Base-by-base conservation (phyloP, 129 eudicot genomes). In the Escallonia rubra region DNA sequence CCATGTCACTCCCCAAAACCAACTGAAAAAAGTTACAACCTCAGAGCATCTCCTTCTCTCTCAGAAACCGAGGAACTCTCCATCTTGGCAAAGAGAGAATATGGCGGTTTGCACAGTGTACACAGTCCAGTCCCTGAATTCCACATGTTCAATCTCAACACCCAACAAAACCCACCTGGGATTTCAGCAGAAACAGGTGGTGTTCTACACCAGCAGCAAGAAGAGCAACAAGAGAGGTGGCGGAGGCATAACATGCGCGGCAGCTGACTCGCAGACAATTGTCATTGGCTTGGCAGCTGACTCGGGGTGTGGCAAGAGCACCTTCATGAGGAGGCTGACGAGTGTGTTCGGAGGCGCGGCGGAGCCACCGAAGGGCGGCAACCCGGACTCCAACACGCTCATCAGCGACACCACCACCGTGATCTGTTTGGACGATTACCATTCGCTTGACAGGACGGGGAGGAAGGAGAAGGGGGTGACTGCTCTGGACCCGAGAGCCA, bases 321-420 rank as follows among this genome's bases (percentile, higher is more conserved):
- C 98, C 34, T 93, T 93, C 81, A 93, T 93, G 98, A 80, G 98
- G 74, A 81, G 98, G 72, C 65, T 93, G 55, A 93, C 98, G 4
- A 89, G 95, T 77, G 98, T 93, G 54, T 93, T 93, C 71, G 98
- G 98, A 11, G 98, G 98, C 41, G 98, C 95, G 16, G 98, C 96
- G 4, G 90, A 82, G 77, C 96, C 98, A 51, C 98, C 98, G 15
- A 86, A 71, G 80, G 98, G 98, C 10, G 98, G 98, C 10, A 92
- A 92, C 57, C 98, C 98, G 0, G 98, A 92, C 60, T 92, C 98
- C 6, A 92, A 92, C 90, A 92, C 98, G 12, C 79, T 92, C 16
- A 92, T 92, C 1, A 88, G 96, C 72, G 98, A 91, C 71, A 91
- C 85, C 10, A 91, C 98, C 4, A 91, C 98, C 6, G 98, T 91